phyloP scores from a whole-genome alignment of 73 alveolate species.

The Breviolum minutum region DNA sequence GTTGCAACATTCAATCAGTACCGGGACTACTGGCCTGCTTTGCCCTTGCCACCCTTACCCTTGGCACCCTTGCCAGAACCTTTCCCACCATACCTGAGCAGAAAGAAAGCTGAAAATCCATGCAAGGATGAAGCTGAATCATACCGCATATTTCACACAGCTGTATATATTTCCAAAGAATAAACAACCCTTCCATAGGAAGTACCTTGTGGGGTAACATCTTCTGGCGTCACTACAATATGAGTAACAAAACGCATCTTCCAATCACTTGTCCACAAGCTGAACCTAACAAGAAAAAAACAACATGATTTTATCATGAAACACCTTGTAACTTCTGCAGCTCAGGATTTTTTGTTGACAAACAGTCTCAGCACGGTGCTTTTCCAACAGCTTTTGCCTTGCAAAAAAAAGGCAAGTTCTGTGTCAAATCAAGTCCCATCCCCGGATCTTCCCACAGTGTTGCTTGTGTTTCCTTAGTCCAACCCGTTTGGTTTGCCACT shows the following conservation, averaged over 20 bases:
- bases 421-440: neutral
- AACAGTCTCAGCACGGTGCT: conserved; percentile 36
- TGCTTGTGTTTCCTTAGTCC: neutral
- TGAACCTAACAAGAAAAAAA: neutral
- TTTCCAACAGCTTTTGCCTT: conserved; percentile 78
- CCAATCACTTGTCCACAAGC: too few species aligned
- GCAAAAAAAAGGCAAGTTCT: neutral
- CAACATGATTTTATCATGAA: neutral
- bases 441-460: too few species aligned
- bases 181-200: too few species aligned
- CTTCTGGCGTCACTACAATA: neutral
- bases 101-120: neutral
- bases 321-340: too few species aligned
- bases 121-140: neutral
- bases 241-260: neutral
- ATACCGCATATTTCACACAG: too few species aligned
- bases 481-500: neutral
- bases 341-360: too few species aligned
- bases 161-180: too few species aligned
- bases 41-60: conserved; percentile 35
- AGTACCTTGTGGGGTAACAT: too few species aligned
- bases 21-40: neutral
- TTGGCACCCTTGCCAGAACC: conserved; percentile 27
- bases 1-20: too few species aligned
- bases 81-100: neutral